Evolutionary conservation across 768 basidiomycete species (phyloP).

Genomic region (Punctularia strigosozonata): DNA sequence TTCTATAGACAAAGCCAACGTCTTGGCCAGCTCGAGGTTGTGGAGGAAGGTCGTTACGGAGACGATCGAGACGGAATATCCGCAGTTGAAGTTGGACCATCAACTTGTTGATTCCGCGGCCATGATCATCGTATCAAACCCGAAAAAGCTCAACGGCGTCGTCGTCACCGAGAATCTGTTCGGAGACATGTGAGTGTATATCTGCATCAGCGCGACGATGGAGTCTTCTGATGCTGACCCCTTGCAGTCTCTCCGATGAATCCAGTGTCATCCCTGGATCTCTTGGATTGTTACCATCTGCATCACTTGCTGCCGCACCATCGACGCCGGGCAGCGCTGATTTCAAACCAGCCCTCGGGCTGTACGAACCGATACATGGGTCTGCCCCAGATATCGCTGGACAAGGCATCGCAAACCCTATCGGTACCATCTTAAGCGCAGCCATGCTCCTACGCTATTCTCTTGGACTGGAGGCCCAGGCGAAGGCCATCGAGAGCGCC

Average conservation of each 20-base stretch:
- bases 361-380: slow-evolving; percentile 97
- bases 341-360: slow-evolving; percentile 70
- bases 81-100: slow-evolving; percentile 80
- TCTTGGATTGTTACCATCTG: slow-evolving; percentile 90
- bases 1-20: slow-evolving; percentile 98
- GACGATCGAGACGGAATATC: slow-evolving; percentile 75
- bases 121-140: slow-evolving; percentile 88
- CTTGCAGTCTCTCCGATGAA: slow-evolving; percentile 82
- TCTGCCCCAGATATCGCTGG: slow-evolving; percentile 96
- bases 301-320: slow-evolving; percentile 87
- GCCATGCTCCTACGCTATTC: slow-evolving; percentile 94
- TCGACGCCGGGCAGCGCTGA: slow-evolving; percentile 36
- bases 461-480: slow-evolving; percentile 77
- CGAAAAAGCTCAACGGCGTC: slow-evolving; percentile 89
- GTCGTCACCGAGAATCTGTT: slow-evolving; percentile 94
- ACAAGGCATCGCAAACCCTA: slow-evolving; percentile 85
- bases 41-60: slow-evolving; percentile 93
- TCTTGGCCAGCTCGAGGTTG: slow-evolving; percentile 85
- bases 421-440: slow-evolving; percentile 89
- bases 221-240: neutral
- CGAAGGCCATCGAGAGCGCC: slow-evolving; percentile 79
- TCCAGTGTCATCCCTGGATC: slow-evolving; percentile 96
- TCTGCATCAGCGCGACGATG: neutral
- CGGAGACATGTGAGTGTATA: slow-evolving; percentile 78
- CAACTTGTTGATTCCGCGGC: slow-evolving; percentile 92